phyloP scores from a whole-genome alignment of 345 rosid species.

The Eucalyptus pumila region DNA sequence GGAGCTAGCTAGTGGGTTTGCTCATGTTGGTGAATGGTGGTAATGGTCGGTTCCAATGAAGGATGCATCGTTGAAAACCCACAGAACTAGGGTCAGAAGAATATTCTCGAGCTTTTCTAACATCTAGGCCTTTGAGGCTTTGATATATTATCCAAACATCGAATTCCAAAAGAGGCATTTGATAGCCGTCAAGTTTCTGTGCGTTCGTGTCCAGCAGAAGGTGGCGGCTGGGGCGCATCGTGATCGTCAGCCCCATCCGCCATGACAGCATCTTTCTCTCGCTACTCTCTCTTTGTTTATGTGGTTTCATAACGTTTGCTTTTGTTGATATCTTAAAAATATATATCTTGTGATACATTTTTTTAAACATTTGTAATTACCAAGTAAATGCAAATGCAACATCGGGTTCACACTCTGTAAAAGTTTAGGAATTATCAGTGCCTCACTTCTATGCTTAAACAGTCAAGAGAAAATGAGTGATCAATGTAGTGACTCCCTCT shows the following conservation, averaged over 20 bases:
- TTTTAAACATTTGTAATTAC: too few relatives aligned
- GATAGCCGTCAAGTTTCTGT: background rate
- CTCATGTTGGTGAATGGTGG: background rate
- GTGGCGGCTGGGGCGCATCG: too few relatives aligned
- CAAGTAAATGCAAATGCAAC: too few relatives aligned
- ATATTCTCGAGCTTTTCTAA: background rate
- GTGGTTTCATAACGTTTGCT: too few relatives aligned
- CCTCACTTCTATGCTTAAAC: background rate
- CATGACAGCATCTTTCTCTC: background rate
- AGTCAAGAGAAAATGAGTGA: rapidly evolving
- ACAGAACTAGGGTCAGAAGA: background rate
- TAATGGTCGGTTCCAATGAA: background rate
- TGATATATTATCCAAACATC: background rate
- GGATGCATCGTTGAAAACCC: background rate
- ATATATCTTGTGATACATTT: too few relatives aligned
- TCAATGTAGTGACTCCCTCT: too few relatives aligned
- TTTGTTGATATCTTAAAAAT: too few relatives aligned
- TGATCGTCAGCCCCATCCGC: background rate
- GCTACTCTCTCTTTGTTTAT: background rate
- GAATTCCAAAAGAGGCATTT: background rate
- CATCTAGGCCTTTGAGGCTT: background rate
- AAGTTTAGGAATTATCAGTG: background rate
- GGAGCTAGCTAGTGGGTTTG: too few relatives aligned
- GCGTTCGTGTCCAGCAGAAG: too few relatives aligned
- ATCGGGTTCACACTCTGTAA: rapidly evolving